phyloP scores from a whole-genome alignment of 805 yeast genomes.

The Starmera quercuum region DNA sequence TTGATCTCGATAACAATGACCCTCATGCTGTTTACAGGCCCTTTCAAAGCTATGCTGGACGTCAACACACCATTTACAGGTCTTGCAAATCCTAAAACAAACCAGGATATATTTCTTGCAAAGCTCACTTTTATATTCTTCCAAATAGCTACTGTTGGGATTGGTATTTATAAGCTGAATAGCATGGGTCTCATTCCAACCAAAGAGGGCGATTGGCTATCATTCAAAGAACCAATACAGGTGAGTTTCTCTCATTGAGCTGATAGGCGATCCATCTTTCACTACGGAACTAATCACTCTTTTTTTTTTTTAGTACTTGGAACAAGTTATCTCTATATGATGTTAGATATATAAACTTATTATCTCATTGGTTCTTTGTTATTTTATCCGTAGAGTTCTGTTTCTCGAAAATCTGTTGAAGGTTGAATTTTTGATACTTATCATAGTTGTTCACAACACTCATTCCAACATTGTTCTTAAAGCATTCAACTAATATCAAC shows the following conservation, averaged over 20 bases:
- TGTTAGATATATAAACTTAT: background rate
- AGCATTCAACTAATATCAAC: conserved; percentile 78
- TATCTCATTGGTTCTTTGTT: background rate
- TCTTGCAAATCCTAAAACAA: conserved; percentile 31
- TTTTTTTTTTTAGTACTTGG: conserved; percentile 8
- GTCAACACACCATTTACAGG: conserved; percentile 49
- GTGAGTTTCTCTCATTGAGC: too few relatives aligned
- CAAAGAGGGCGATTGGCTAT: conserved; percentile 82
- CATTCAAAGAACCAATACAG: conserved; percentile 55
- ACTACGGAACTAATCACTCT: background rate
- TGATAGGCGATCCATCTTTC: too few relatives aligned
- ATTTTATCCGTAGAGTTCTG: background rate
- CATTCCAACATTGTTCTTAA: conserved; percentile 83
- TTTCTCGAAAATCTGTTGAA: conserved; percentile 59
- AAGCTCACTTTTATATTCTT: conserved; percentile 31
- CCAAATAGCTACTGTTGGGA: conserved; percentile 48
- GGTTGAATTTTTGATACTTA: conserved; percentile 58
- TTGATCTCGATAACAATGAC: conserved; percentile 90
- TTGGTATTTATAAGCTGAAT: conserved; percentile 81
- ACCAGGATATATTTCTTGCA: conserved; percentile 20
- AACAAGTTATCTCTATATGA: conserved; percentile 3
- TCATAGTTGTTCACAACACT: conserved; percentile 68
- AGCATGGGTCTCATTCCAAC: conserved; percentile 89
- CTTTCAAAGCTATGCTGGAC: conserved; percentile 61
- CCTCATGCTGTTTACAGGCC: conserved; percentile 70